Conservation (phyloP, 257 asterid species). For the Mitragyna speciosa region DNA sequence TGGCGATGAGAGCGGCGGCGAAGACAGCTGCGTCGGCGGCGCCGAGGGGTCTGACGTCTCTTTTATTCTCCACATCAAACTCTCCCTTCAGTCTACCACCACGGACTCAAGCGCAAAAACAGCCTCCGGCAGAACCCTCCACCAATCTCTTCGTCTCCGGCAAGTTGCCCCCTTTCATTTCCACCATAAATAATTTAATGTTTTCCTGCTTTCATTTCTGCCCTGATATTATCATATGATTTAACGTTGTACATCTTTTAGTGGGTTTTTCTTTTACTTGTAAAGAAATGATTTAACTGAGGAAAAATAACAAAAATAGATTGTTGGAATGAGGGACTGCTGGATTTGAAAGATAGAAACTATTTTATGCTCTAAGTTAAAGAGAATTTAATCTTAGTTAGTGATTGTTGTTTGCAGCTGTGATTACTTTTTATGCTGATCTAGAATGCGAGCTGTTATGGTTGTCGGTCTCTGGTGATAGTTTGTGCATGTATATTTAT, state of each 20-base stretch:
- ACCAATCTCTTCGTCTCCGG: constrained; percentile 85
- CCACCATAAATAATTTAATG: not conserved
- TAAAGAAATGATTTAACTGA: not conserved
- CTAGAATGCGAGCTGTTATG: no score
- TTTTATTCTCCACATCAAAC: constrained; percentile 42
- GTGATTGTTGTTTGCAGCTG: no score
- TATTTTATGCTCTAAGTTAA: not conserved
- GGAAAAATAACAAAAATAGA: no score
- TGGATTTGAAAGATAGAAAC: not conserved
- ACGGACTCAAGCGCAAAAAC: constrained; percentile 37
- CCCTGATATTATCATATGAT: not conserved
- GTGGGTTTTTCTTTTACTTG: not conserved
- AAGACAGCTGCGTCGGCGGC: constrained; percentile 13
- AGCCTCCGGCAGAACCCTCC: constrained; percentile 75
- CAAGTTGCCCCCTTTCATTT: constrained; percentile 3
- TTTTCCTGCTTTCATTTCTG: not conserved
- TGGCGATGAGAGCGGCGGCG: constrained; percentile 64
- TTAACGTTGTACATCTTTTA: not conserved
- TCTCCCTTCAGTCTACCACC: constrained; percentile 55
- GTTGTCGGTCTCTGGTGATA: no score
- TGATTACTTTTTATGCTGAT: no score
- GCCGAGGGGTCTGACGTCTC: constrained; percentile 42
- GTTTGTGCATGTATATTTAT: no score
- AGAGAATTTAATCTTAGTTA: not conserved
- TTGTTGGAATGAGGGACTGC: not conserved